These are phyloP conservation scores for Lolium rigidum DNA, from an alignment of 176 grass and related monocot genomes.

Conservation along the genomic window DNA sequence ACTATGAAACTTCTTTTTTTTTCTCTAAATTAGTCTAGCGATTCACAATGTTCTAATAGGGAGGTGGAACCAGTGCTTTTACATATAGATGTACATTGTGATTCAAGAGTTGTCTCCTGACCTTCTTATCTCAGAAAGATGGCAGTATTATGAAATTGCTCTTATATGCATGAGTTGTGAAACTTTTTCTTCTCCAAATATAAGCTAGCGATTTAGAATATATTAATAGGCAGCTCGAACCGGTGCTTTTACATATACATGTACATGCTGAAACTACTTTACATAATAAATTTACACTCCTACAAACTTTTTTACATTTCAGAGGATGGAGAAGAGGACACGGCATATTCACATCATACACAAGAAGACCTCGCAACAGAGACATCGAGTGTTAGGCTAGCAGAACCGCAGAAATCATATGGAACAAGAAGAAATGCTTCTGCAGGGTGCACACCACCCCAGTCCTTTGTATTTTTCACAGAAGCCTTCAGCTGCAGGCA, in stretches of 20 bases:
- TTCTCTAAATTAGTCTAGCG: too few relatives aligned
- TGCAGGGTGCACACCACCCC: constrained; percentile 2
- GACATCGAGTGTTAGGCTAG: constrained; percentile 31
- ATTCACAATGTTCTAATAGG: too few relatives aligned
- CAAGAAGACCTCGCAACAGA: constrained; percentile 36
- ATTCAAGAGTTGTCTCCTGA: too few relatives aligned
- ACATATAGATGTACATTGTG: too few relatives aligned
- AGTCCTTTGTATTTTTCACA: constrained; percentile 15
- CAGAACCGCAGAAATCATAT: constrained; percentile 47
- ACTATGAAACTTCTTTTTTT: too few relatives aligned
- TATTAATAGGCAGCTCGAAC: not conserved
- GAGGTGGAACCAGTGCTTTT: too few relatives aligned
- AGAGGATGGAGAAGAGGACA: not conserved
- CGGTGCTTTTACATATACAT: not conserved
- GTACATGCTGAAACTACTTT: not conserved
- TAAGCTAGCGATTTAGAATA: not conserved
- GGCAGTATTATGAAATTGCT: too few relatives aligned
- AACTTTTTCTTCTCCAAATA: not conserved
- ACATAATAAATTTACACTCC: constrained; percentile 7
- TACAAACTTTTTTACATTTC: not conserved
- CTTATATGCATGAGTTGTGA: not conserved
- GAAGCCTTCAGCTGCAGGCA: constrained; percentile 52
- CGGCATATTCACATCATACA: constrained; percentile 1
- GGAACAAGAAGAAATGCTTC: constrained; percentile 62
- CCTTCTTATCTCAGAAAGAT: too few relatives aligned